Conservation (phyloP, 2,329 filamentous ascomycete genomes). For the Diaporthe eres region DNA sequence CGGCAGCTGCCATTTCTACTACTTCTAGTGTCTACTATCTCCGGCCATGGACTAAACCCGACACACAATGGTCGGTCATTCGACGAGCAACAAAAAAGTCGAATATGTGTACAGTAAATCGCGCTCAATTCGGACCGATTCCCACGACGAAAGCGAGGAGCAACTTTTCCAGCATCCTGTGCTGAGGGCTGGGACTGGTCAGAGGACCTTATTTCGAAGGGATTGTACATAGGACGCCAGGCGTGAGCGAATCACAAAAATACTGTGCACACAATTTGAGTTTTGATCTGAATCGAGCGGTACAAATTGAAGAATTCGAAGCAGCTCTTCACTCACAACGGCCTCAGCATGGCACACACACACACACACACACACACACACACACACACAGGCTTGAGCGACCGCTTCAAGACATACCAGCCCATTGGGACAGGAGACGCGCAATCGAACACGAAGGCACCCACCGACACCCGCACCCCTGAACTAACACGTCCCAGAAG, state of each 20-base stretch:
- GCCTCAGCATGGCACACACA: background rate
- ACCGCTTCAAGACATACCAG: background rate
- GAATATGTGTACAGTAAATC: slow-evolving; percentile 34
- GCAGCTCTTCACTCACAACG: background rate
- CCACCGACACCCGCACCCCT: slow-evolving; percentile 5
- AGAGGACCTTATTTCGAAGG: slow-evolving; percentile 23
- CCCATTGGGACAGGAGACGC: background rate
- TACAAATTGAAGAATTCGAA: slow-evolving; percentile 2
- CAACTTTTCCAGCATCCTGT: background rate
- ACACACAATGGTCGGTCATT: slow-evolving; percentile 24
- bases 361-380: background rate
- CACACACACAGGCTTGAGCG: background rate
- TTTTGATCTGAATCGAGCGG: background rate
- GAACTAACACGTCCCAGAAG: background rate
- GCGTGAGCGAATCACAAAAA: slow-evolving; percentile 19
- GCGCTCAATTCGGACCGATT: slow-evolving; percentile 20
- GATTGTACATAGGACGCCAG: slow-evolving; percentile 31
- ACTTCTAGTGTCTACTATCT: slow-evolving; percentile 40
- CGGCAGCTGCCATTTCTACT: slow-evolving; percentile 38
- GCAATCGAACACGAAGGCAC: slow-evolving; percentile 8
- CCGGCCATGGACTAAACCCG: slow-evolving; percentile 4
- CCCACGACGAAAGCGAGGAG: slow-evolving; percentile 13
- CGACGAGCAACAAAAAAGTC: slow-evolving; percentile 30
- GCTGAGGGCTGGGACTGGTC: slow-evolving; percentile 5
- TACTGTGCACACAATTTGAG: slow-evolving; percentile 1